Base-by-base conservation (phyloP, 768 basidiomycete species). In the Krasilnikovozyma curviuscula region DNA sequence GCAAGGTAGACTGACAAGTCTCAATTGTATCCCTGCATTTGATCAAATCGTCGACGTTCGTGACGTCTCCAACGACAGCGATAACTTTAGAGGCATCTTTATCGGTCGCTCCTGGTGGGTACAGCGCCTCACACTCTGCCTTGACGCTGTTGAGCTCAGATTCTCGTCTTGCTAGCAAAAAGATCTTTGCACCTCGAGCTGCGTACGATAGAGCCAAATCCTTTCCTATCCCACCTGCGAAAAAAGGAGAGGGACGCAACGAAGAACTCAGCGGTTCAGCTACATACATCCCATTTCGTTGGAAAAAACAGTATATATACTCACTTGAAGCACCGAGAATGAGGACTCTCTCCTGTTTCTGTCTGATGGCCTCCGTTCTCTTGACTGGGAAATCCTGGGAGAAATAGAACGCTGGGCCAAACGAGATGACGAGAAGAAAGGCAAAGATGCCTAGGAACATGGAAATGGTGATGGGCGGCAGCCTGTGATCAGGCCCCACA, bases 281-380 rank as follows among this genome's bases (percentile, higher is more conserved):
- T 12, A 34, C 18, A 12, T 12, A 12, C 33, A 12, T 12, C 12
- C 33, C 33, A 34, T 12, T 34, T 49, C 6, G 23, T 12, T 3
- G 6, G 14, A 44, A 42, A 8, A 27, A 44, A 28, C 14, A 33
- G 28, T 4, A 8, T 21, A 28, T 12, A 31, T 32, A 45, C 49
- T 38, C 16, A 50, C 78, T 78, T 2, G 82, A 80, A 1, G 79
- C 84, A 5, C 88, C 88, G 7, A 93, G 62, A 40, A 93, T 68
- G 2, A 93, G 61, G 6, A 88, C 79, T 0, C 83, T 74, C 59
- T 91, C 86, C 2, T 68, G 16, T 7, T 30, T 32, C 2, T n/a
- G n/a, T n/a, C n/a, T n/a, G n/a, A n/a, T n/a, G n/a, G n/a, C n/a
- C n/a, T n/a, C n/a, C n/a, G n/a, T n/a, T n/a, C n/a, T n/a, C n/a